phyloP scores from a whole-genome alignment of 495 filamentous ascomycete genomes.

The Penicillium daleae region DNA sequence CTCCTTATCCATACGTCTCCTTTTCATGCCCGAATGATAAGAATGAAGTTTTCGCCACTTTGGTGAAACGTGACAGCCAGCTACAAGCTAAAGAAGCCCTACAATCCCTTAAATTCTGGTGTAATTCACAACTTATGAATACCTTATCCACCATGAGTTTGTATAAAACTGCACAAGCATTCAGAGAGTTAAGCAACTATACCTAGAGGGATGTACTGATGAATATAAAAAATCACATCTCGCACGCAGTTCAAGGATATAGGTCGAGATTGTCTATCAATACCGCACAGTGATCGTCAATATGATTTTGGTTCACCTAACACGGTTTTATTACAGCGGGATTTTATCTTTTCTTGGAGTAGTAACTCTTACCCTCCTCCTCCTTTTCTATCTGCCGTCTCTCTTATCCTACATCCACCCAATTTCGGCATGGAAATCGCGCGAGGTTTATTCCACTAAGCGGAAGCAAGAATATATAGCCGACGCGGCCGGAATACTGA shows the following conservation, averaged over 20 bases:
- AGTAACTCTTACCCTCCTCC: not conserved
- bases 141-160: not conserved
- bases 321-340: too few relatives aligned
- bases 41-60: not conserved
- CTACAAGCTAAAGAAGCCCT: not conserved
- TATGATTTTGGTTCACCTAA: not conserved
- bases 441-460: not conserved
- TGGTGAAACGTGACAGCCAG: not conserved
- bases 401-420: not conserved
- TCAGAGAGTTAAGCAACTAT: not conserved
- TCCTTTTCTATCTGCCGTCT: not conserved
- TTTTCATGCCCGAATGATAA: not conserved
- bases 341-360: too few relatives aligned
- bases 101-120: not conserved
- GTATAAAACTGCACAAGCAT: not conserved
- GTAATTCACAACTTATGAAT: not conserved
- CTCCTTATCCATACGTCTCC: not conserved
- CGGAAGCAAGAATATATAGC: not conserved
- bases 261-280: not conserved
- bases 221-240: not conserved
- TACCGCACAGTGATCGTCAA: not conserved
- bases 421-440: not conserved
- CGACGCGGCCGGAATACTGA: not conserved
- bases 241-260: not conserved
- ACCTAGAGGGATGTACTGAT: not conserved